A percentile compares a stretch with the other conserved stretches of the same genome.
phyloP scores from a whole-genome alignment of 108 stramenopile species.

The Conticribra guillardii region DNA sequence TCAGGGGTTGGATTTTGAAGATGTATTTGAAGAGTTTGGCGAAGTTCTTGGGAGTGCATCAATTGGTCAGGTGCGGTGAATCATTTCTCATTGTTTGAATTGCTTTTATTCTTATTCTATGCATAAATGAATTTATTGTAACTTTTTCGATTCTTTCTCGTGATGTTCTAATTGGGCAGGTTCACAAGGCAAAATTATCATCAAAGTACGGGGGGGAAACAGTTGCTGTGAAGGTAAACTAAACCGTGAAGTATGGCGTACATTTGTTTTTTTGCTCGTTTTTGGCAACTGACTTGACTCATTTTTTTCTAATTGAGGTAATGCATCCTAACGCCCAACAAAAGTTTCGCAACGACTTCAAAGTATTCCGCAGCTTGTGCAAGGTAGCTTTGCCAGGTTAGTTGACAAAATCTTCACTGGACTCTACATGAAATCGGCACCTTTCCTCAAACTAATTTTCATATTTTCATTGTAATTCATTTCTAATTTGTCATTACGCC shows the following conservation, averaged over 20 bases:
- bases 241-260: background rate
- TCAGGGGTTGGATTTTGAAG: constrained; percentile 48
- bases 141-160: no score
- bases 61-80: constrained; percentile 71
- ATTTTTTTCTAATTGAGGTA: constrained; percentile 1
- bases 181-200: constrained; percentile 61
- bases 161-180: constrained; percentile 61
- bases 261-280: background rate
- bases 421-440: no score
- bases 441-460: no score
- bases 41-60: constrained; percentile 68
- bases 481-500: background rate
- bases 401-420: no score
- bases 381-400: constrained; percentile 59
- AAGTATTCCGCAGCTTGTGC: constrained; percentile 73
- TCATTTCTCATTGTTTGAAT: no score
- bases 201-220: constrained; percentile 25
- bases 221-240: constrained; percentile 61
- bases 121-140: no score
- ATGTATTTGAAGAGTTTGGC: constrained; percentile 71
- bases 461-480: no score
- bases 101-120: no score
- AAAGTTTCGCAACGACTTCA: constrained; percentile 69
- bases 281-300: background rate
- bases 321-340: constrained; percentile 73